Percentiles rank a stretch among this genome's conserved stretches.
These are phyloP conservation scores for Penicillium hordei DNA, from an alignment of 2,329 filamentous ascomycete genomes.

Conservation along the genomic window DNA sequence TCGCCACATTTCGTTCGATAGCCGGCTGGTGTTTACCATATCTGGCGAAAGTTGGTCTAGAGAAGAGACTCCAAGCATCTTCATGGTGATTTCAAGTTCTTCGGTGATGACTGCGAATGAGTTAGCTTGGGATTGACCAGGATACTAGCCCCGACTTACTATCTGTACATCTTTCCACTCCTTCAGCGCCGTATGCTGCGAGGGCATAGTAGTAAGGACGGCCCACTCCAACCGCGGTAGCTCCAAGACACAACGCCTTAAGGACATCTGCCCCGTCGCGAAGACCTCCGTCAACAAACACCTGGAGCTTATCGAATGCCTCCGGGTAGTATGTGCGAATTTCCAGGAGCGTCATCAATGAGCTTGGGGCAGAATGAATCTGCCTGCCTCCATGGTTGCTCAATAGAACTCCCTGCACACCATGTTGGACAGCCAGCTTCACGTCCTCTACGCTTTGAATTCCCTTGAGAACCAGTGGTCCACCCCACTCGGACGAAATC, in stretches of 20 bases:
- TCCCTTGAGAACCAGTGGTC: slow-evolving; percentile 18
- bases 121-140: not conserved
- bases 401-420: slow-evolving; percentile 49
- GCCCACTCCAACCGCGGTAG: slow-evolving; percentile 53
- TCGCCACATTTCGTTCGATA: slow-evolving; percentile 23
- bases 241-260: slow-evolving; percentile 54
- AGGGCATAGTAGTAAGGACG: slow-evolving; percentile 24
- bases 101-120: slow-evolving; percentile 11
- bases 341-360: slow-evolving; percentile 51
- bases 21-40: slow-evolving; percentile 20
- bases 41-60: slow-evolving; percentile 17
- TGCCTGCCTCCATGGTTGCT: slow-evolving; percentile 58
- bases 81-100: slow-evolving; percentile 23
- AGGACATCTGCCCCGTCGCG: slow-evolving; percentile 53
- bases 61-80: slow-evolving; percentile 21
- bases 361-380: slow-evolving; percentile 49
- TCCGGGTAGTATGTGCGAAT: slow-evolving; percentile 51
- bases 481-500: slow-evolving; percentile 6
- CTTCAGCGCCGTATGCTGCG: slow-evolving; percentile 23
- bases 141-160: slow-evolving; percentile 6
- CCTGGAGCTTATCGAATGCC: slow-evolving; percentile 49
- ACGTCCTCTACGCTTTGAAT: slow-evolving; percentile 21
- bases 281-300: slow-evolving; percentile 55
- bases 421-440: slow-evolving; percentile 17
- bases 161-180: slow-evolving; percentile 20